phyloP scores from a whole-genome alignment of 768 basidiomycete genomes.

The Suillus paluster region DNA sequence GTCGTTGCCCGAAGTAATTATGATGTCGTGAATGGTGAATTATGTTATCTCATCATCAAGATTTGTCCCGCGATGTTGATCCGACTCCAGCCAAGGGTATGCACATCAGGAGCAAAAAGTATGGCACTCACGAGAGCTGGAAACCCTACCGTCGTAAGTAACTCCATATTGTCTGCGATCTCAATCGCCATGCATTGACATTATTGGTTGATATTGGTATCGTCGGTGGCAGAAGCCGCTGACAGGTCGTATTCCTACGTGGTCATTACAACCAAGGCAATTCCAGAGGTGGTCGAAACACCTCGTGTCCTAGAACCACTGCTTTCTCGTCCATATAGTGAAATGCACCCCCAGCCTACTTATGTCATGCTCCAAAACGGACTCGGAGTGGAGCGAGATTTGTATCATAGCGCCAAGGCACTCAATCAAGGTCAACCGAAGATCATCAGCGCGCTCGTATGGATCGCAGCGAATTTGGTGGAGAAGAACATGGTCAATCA shows the following conservation, averaged over 20 bases:
- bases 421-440: slow-evolving; percentile 48
- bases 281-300: slow-evolving; percentile 67
- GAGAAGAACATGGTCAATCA: slow-evolving; percentile 49
- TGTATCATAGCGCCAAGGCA: slow-evolving; percentile 55
- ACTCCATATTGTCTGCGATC: neutral
- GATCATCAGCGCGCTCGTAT: slow-evolving; percentile 59
- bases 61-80: neutral
- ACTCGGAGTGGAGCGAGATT: slow-evolving; percentile 62
- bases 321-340: slow-evolving; percentile 51
- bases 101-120: slow-evolving; percentile 45
- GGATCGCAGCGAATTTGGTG: slow-evolving; percentile 55
- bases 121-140: slow-evolving; percentile 3
- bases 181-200: neutral
- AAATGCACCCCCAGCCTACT: slow-evolving; percentile 29
- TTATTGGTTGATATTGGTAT: slow-evolving; percentile 51
- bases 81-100: slow-evolving; percentile 51
- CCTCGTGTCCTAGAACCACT: slow-evolving; percentile 60
- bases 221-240: slow-evolving; percentile 60
- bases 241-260: slow-evolving; percentile 68
- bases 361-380: slow-evolving; percentile 71
- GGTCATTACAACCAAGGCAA: slow-evolving; percentile 68
- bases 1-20: slow-evolving; percentile 76
- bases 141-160: slow-evolving; percentile 4
- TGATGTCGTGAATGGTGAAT: slow-evolving; percentile 40
- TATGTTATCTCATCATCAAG: neutral